Conservation (phyloP, 805 yeast genomes). For the Millerozyma miso region DNA sequence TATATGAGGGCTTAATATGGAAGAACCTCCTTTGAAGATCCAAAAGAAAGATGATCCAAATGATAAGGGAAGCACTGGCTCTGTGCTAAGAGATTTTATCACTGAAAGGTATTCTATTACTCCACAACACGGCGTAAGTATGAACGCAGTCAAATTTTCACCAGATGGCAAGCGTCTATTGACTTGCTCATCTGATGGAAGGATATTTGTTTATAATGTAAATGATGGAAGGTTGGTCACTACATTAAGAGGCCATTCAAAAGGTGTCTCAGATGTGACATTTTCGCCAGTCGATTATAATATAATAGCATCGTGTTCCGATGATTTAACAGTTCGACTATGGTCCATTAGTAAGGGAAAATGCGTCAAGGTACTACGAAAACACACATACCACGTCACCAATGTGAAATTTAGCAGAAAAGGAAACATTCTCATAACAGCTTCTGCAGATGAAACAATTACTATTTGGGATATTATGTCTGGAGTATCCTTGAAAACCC, state of each 20-base stretch:
- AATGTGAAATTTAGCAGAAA: conserved; percentile 63
- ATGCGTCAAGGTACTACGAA: conserved; percentile 50
- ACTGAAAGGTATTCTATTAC: conserved; percentile 2
- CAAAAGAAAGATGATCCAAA: background rate
- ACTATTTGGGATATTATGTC: conserved; percentile 81
- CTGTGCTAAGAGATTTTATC: conserved; percentile 3
- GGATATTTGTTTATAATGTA: conserved; percentile 22
- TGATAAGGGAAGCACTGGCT: background rate
- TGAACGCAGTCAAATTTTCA: conserved; percentile 52
- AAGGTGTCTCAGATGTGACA: conserved; percentile 68
- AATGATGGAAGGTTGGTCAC: conserved; percentile 25
- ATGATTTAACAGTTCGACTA: conserved; percentile 74
- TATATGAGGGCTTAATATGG: conserved; percentile 3
- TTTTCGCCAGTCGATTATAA: conserved; percentile 70
- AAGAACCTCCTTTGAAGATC: conserved; percentile 3
- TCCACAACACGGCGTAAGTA: conserved; percentile 5
- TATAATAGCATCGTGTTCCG: conserved; percentile 79
- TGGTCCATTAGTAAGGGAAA: conserved; percentile 58
- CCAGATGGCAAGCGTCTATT: conserved; percentile 62
- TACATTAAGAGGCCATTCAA: conserved; percentile 53
- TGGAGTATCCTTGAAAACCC: conserved; percentile 68
- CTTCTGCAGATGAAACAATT: conserved; percentile 87
- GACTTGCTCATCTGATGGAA: conserved; percentile 34
- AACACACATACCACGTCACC: conserved; percentile 84
- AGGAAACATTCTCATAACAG: conserved; percentile 77